A percentile compares a stretch with the other conserved stretches of the same genome.
Conservation (phyloP, 805 yeast species). For the Middelhovenomyces tepae region DNA sequence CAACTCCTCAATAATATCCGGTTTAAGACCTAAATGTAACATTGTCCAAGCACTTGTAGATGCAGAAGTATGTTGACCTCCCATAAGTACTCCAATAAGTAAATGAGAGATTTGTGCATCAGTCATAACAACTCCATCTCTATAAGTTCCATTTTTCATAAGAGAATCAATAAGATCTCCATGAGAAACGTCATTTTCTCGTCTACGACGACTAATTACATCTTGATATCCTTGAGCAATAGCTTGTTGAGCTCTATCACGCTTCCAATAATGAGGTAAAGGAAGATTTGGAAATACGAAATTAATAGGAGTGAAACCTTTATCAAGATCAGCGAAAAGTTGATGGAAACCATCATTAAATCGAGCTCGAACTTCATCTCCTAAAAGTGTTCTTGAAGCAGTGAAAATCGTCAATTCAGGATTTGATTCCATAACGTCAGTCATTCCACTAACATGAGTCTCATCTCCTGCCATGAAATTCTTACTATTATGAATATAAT, state of each 20-base stretch:
- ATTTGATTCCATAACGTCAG: conserved; percentile 65
- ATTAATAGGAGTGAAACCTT: conserved; percentile 93
- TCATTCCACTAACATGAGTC: conserved; percentile 22
- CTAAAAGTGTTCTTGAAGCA: conserved; percentile 84
- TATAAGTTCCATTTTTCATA: conserved; percentile 74
- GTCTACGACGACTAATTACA: conserved; percentile 66
- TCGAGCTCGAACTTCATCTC: conserved; percentile 81
- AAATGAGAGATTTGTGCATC: conserved; percentile 91
- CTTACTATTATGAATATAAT: conserved; percentile 50
- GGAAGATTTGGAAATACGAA: conserved; percentile 95
- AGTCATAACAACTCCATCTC: conserved; percentile 90
- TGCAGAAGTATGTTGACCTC: conserved; percentile 98
- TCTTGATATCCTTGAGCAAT: conserved; percentile 76
- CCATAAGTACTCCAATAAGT: conserved; percentile 94
- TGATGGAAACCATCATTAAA: conserved; percentile 78
- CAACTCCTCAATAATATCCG: conserved; percentile 75
- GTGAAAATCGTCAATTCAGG: conserved; percentile 96
- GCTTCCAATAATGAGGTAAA: conserved; percentile 68
- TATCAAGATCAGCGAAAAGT: conserved; percentile 84
- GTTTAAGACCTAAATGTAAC: conserved; percentile 81
- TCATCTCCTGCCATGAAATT: conserved; percentile 35
- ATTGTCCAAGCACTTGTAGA: conserved; percentile 93
- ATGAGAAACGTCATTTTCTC: conserved; percentile 67
- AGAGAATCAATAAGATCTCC: conserved; percentile 77
- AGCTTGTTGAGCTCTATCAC: conserved; percentile 81